Conservation (phyloP, 345 rosid genomes). For the Dimocarpus longan region DNA sequence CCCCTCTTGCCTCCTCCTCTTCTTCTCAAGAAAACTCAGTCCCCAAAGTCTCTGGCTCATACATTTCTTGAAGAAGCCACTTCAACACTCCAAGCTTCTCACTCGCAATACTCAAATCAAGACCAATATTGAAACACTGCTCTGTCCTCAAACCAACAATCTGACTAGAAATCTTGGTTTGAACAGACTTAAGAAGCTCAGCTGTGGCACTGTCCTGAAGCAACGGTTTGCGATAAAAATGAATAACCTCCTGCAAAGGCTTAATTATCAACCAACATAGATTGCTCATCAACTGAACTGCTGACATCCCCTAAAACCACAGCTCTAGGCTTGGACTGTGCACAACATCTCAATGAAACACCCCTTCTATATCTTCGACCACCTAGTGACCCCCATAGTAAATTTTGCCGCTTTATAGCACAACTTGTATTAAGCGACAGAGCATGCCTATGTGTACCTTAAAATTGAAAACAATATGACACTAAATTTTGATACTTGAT, state of each 20-base stretch:
- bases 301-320: conserved; percentile 40
- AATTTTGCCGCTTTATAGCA: conserved; percentile 27
- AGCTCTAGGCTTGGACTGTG: conserved; percentile 55
- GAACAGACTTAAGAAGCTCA: conserved; percentile 65
- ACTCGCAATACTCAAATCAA: conserved; percentile 40
- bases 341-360: conserved; percentile 53
- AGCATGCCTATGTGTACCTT: conserved; percentile 62
- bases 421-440: conserved; percentile 45
- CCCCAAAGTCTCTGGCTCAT: conserved; percentile 86
- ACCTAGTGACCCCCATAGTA: conserved; percentile 48
- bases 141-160: conserved; percentile 77
- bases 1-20: conserved; percentile 52
- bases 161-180: conserved; percentile 64
- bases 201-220: conserved; percentile 72
- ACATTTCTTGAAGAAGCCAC: conserved; percentile 93
- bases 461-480: conserved; percentile 17
- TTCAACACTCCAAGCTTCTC: conserved; percentile 61
- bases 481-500: too few species aligned
- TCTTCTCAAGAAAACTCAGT: conserved; percentile 77
- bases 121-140: conserved; percentile 83
- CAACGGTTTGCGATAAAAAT: conserved; percentile 74
- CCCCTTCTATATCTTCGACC: conserved; percentile 28
- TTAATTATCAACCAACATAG: conserved; percentile 50
- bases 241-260: conserved; percentile 62
- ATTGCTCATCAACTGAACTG: conserved; percentile 47